These are phyloP conservation scores for Xerocomellus amylosporus DNA, from an alignment of 768 basidiomycete genomes.

Conservation along the genomic window DNA sequence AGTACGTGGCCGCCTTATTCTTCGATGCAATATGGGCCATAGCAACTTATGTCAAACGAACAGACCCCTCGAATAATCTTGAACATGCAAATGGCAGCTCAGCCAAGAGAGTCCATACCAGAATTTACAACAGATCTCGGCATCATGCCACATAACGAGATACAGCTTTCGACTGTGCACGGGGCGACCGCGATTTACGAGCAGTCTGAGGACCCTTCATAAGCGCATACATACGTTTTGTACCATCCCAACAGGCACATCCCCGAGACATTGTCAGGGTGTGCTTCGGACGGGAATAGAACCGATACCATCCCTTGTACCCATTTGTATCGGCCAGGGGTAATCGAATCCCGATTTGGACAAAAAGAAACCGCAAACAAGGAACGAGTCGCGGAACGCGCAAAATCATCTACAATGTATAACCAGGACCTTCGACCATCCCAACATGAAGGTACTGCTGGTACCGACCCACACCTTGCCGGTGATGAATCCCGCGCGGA, in stretches of 20 bases:
- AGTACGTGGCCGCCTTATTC: background rate
- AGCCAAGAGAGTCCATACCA: slow-evolving; percentile 1
- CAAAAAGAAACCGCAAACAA: background rate
- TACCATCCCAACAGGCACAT: background rate
- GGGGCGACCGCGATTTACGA: background rate
- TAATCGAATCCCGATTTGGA: background rate
- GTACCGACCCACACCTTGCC: background rate
- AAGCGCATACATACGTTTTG: background rate
- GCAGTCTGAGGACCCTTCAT: background rate
- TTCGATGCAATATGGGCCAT: background rate
- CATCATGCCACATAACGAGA: background rate
- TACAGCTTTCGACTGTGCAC: background rate
- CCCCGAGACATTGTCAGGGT: background rate
- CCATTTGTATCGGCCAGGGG: background rate
- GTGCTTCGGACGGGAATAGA: background rate
- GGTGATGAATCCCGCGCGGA: background rate
- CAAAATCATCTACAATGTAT: background rate
- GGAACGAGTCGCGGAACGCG: background rate
- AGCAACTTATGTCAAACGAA: background rate
- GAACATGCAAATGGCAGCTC: slow-evolving; percentile 16
- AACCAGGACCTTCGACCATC: background rate
- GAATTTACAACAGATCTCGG: slow-evolving; percentile 13
- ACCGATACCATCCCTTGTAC: too few species aligned
- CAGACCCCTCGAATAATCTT: slow-evolving; percentile 23
- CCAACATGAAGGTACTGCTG: background rate